Evolutionary conservation across 495 filamentous ascomycete genomes (phyloP).

Genomic region (Neohortaea acidophila): DNA sequence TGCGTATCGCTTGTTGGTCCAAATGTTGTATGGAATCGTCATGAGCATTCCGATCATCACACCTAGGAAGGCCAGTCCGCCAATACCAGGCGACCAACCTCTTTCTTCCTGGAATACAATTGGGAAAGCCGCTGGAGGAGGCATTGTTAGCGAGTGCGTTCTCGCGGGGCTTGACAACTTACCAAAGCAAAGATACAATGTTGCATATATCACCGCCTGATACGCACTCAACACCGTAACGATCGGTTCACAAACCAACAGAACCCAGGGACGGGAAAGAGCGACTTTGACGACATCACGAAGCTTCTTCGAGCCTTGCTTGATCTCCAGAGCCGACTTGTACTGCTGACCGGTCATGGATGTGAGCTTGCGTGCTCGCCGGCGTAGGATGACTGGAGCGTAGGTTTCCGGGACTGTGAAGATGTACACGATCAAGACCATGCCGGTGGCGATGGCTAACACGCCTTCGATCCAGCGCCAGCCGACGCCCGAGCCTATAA

Average conservation of each 20-base stretch:
- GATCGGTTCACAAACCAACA: conserved; percentile 19
- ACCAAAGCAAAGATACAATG: conserved; percentile 8
- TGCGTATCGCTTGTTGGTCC: neutral
- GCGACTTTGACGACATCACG: neutral
- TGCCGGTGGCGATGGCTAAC: conserved; percentile 30
- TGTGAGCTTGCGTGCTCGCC: conserved; percentile 2
- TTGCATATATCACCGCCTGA: conserved; percentile 11
- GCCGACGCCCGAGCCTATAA: conserved; percentile 41
- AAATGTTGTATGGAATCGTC: neutral
- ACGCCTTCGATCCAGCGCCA: conserved; percentile 57
- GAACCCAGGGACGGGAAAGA: conserved; percentile 19
- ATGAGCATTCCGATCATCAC: neutral
- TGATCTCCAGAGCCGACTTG: neutral
- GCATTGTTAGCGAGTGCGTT: too few species aligned
- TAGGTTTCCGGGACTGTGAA: conserved; percentile 4
- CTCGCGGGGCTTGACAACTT: too few species aligned
- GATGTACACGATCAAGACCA: neutral
- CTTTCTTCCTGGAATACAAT: conserved; percentile 6
- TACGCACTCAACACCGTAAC: conserved; percentile 3
- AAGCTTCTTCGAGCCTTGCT: neutral
- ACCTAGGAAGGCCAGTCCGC: conserved; percentile 12
- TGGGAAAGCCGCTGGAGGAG: conserved; percentile 4
- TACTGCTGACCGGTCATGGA: neutral
- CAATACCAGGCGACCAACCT: conserved; percentile 15
- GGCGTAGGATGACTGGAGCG: conserved; percentile 1